Evolutionary conservation across 345 rosid species (phyloP), one percentile per base, ranked within the genome.

Genomic region (Bruguiera sexangula): DNA sequence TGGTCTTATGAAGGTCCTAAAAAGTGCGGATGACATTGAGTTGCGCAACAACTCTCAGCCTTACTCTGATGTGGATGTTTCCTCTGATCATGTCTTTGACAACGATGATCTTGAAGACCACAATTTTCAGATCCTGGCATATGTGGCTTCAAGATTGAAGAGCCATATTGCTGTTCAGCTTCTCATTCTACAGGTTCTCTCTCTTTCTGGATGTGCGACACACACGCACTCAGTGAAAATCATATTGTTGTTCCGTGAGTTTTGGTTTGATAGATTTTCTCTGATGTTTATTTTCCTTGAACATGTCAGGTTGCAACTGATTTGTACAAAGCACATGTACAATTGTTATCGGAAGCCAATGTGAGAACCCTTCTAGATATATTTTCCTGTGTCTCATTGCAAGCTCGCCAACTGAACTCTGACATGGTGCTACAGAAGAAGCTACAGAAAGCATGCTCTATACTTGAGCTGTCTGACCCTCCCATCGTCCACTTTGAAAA

Each of bases 401-500:
- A 91, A 70, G 89, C 98, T 36, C 84, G 76, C 76, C 81, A 83
- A 62, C 80, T 94, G 70, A 89, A 83, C 79, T 75, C 88, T 31
- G 83, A 84, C 73, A 68, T 65, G 20, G 46, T 48, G 51, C 76
- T 87, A 65, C 87, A 64, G 78, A 94, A 74, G 90, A 94, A 87
- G 80, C 74, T 91, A 74, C 87, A 80, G 82, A 87, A 73, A 80
- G 93, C 84, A 8, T 91, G 96, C 84, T 81, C 85, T 5, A 81
- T 86, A 43, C 71, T 90, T 54, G 96, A 87, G 74, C 79, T 94
- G 55, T 79, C 92, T 6, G 93, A 87, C 60, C 98, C 96, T 72
- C 96, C 97, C 4, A 58, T 88, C 67, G 88, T 94, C 66, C 95
- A 87, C 82, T 94, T 94, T 55, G 97, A 91, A 72, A 94, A 88